Percentiles rank a stretch among this genome's conserved stretches.
These are phyloP conservation scores for Pilasporangium apinafurcum DNA, from an alignment of 352 stramenopile species.

Conservation along the genomic window DNA sequence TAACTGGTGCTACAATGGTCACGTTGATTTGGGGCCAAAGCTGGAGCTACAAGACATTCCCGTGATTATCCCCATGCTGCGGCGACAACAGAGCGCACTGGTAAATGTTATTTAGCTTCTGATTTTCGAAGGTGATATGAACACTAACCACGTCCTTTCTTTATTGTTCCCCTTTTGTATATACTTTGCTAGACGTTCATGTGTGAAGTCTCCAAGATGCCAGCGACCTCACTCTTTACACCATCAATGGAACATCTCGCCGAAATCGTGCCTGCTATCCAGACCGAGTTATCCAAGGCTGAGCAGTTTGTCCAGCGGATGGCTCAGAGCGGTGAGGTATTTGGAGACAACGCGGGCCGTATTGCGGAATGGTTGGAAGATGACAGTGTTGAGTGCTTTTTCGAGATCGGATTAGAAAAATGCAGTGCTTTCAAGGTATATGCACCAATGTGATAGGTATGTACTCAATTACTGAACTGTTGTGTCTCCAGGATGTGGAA, in stretches of 20 bases:
- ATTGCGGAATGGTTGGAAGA: conserved; percentile 87
- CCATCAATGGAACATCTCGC: conserved; percentile 85
- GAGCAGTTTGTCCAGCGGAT: conserved; percentile 83
- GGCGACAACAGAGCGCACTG: conserved; percentile 89
- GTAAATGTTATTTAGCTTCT: conserved; percentile 17
- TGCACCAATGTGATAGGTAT: not conserved
- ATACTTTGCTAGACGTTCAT: conserved; percentile 72
- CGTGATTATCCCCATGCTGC: conserved; percentile 91
- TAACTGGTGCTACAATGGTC: conserved; percentile 93
- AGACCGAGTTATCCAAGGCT: conserved; percentile 77
- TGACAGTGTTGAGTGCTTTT: conserved; percentile 88
- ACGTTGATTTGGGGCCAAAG: conserved; percentile 87
- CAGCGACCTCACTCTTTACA: conserved; percentile 85
- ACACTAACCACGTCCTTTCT: not conserved
- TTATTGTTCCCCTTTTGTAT: not conserved
- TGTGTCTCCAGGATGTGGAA: conserved; percentile 74
- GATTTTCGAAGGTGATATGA: not conserved
- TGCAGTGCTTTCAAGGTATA: conserved; percentile 49
- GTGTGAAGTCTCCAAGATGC: conserved; percentile 89
- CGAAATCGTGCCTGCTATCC: conserved; percentile 71
- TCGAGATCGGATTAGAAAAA: conserved; percentile 85
- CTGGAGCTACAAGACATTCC: conserved; percentile 89
- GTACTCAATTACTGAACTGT: not conserved
- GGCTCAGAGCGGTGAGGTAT: conserved; percentile 29
- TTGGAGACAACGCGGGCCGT: conserved; percentile 38